A percentile compares a stretch with the other conserved stretches of the same genome.
Conservation (phyloP, 1,284 basidiomycete genomes). For the Bondarzewia mesenterica region DNA sequence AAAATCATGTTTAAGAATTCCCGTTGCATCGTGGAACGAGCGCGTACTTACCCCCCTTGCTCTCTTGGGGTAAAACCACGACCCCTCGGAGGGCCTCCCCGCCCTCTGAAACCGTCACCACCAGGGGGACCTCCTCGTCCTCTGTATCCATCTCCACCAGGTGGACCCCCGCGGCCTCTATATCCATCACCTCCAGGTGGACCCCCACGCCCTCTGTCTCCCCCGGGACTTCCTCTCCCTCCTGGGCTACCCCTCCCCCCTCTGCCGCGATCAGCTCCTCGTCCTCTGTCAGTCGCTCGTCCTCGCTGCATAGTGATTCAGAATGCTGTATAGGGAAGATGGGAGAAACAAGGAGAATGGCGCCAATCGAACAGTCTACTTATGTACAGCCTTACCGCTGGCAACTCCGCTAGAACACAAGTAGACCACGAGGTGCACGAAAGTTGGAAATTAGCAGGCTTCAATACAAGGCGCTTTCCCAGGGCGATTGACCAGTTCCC, state of each 20-base stretch:
- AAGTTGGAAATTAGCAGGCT: too few species aligned
- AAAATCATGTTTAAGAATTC: conserved; percentile 6
- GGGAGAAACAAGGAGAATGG: too few species aligned
- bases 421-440: too few species aligned
- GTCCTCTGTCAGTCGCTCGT: conserved; percentile 7
- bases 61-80: conserved; percentile 28
- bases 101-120: conserved; percentile 24
- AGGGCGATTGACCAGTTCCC: too few species aligned
- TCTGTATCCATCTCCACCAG: conserved; percentile 20
- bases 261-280: conserved; percentile 6
- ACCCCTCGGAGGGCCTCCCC: conserved; percentile 22
- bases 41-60: conserved; percentile 39
- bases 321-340: too few species aligned
- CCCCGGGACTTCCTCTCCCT: conserved; percentile 9
- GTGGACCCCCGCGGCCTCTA: conserved; percentile 15
- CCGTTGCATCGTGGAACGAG: background rate
- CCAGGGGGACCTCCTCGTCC: conserved; percentile 27
- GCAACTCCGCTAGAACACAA: too few species aligned
- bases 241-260: conserved; percentile 9
- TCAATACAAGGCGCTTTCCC: too few species aligned
- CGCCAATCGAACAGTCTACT: too few species aligned
- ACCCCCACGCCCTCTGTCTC: conserved; percentile 1
- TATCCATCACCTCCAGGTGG: conserved; percentile 4
- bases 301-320: conserved; percentile 4
- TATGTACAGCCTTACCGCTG: too few species aligned